Base-by-base conservation (phyloP, 768 basidiomycete species). In the Arthromyces matolae region DNA sequence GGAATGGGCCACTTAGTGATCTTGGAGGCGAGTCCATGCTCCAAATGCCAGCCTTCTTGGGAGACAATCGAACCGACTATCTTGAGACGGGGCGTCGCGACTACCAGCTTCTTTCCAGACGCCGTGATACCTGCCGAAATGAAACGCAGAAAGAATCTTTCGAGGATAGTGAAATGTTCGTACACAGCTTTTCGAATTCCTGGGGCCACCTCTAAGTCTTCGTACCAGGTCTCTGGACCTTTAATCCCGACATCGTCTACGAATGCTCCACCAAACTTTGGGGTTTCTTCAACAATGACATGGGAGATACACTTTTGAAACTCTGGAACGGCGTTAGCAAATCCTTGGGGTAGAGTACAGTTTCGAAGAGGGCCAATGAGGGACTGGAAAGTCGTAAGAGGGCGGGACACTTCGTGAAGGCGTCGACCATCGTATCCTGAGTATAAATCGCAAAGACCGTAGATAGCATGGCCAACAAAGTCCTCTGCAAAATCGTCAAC, bases 401-500 rank as follows among this genome's bases (percentile, higher is more conserved):
- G n/a, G n/a, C n/a, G n/a, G n/a, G n/a, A n/a, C n/a, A n/a, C n/a
- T n/a, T n/a, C n/a, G n/a, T n/a, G n/a, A n/a, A n/a, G n/a, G n/a
- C n/a, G n/a, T n/a, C 63, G 49, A 0, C 64, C 62, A 36, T 75
- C 64, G 35, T 65, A 71, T 3, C 70, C 70, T 1, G 63, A 54
- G 36, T 58, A 66, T 7, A 70, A 41, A 38, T 70, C 66, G 1
- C 57, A 39, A 0, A 63, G 45, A 0, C 61, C 58, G 31, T 65
- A 62, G n/a, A 62, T 56, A 0, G 56, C 23, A 7, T 60, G 53
- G 1, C 50, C 64, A 18, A 49, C 58, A 40, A 56, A 64, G 29
- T 22, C 48, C 40, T 58, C 64, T 12, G 50, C 61, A 37, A n/a
- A n/a, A n/a, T n/a, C n/a, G n/a, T n/a, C n/a, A n/a, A n/a, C n/a